Base-by-base conservation (phyloP, 2,329 filamentous ascomycete species). In the Paecilomyces niveus region DNA sequence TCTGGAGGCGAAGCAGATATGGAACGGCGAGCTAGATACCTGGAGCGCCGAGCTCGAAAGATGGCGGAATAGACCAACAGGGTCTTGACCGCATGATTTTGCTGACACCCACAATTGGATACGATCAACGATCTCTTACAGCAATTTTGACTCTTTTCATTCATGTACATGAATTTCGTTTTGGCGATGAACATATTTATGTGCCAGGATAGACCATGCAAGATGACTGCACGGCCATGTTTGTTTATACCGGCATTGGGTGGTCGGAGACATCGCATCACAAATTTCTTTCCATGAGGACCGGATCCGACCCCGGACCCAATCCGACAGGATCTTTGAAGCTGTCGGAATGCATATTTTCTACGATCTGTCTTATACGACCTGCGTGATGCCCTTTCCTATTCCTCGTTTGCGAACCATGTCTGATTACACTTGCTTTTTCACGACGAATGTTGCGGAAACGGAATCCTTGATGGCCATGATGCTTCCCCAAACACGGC, bases 1-100 rank as follows among this genome's bases (percentile, higher is more conserved):
- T 22, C 22, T 55, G 39, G 26, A 6, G 58, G 61, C 4, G 63
- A 64, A 9, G 63, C 64, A 9, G 60, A 66, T 10, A 39, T 56
- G 21, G 53, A 53, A 50, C 67, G 70, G 18, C 64, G 68, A 22
- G 69, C 68, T 3, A 58, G 71, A 18, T 72, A 73, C 51, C 65
- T 72, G 59, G 67, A 72, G 32, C 68, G 71, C 31, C 64, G 68
- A 51, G 58, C 68, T 56, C 65, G 67, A 45, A 45, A 45, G 39
- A 45, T 45, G n/a, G 39, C 39, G 18, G 39, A 45, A 18, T 18
- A 45, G 39, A 45, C 18, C 39, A n/a, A 21, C 39, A 45, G 39
- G n/a, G n/a, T 18, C 39, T 45, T 45, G 39, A 45, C 11, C 13
- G 7, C 39, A 45, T 45, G 7, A 45, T 2, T 5, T 45, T 45